These are phyloP conservation scores for Tricholoma furcatifolium DNA, from an alignment of 768 basidiomycete species.

Conservation along the genomic window DNA sequence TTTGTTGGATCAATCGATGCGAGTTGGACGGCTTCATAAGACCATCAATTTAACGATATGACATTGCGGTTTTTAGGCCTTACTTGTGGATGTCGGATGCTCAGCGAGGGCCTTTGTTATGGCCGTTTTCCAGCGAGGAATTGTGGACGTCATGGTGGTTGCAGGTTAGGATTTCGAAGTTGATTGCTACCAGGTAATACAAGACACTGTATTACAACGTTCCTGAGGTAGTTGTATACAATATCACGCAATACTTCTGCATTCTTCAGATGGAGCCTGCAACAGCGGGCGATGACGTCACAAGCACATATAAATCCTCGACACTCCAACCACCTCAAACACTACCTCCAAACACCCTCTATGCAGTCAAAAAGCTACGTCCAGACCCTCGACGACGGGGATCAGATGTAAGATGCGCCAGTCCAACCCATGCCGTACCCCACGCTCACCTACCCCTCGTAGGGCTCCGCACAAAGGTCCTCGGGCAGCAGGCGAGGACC, in stretches of 20 bases:
- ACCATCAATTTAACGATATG: too few species aligned
- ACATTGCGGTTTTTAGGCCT: conserved; percentile 7
- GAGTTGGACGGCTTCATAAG: conserved; percentile 53
- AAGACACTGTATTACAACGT: too few species aligned
- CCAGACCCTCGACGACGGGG: conserved; percentile 45
- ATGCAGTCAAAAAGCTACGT: conserved; percentile 2
- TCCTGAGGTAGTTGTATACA: too few species aligned
- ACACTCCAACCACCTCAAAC: too few species aligned
- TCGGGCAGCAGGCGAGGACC: background rate
- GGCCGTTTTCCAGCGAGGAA: conserved; percentile 47
- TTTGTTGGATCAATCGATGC: conserved; percentile 48
- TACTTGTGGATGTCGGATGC: conserved; percentile 39
- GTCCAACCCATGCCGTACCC: background rate
- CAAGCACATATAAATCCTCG: too few species aligned
- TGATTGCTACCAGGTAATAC: background rate
- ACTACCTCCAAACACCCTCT: too few species aligned
- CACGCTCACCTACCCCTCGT: background rate
- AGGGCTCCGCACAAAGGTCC: background rate
- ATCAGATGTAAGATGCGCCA: conserved; percentile 37
- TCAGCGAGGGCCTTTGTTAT: conserved; percentile 42
- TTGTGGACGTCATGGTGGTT: conserved; percentile 16
- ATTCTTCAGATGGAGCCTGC: background rate
- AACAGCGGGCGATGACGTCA: conserved; percentile 1
- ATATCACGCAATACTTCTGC: too few species aligned
- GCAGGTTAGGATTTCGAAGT: background rate